phyloP scores from a whole-genome alignment of 768 basidiomycete genomes.

The Lentinula raphanica region DNA sequence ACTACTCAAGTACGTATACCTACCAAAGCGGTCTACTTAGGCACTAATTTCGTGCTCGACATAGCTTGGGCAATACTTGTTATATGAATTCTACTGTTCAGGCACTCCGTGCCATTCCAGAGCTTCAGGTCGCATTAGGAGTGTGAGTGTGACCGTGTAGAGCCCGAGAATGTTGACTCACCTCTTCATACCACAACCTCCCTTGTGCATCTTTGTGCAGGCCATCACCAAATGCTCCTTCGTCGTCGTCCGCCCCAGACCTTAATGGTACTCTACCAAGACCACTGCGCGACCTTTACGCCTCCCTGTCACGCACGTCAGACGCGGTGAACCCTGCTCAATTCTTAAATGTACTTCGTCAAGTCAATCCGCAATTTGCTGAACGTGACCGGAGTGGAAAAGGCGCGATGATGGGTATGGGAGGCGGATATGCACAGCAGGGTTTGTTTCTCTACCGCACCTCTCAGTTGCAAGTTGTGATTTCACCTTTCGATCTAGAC shows the following conservation, averaged over 20 bases:
- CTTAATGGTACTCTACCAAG: conserved; percentile 28
- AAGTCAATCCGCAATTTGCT: conserved; percentile 85
- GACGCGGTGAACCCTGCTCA: conserved; percentile 64
- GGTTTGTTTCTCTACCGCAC: conserved; percentile 23
- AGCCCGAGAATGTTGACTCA: not conserved
- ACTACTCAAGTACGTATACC: conserved; percentile 55
- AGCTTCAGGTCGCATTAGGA: conserved; percentile 69
- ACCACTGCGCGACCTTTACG: conserved; percentile 65
- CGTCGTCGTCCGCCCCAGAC: conserved; percentile 34
- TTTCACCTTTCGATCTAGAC: conserved; percentile 37
- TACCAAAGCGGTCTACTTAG: not conserved
- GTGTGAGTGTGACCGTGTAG: conserved; percentile 34
- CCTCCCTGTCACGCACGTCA: conserved; percentile 67
- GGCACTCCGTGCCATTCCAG: conserved; percentile 88
- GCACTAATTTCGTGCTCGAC: not conserved
- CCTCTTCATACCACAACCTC: not conserved
- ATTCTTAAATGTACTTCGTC: conserved; percentile 69
- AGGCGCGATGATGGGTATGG: conserved; percentile 30
- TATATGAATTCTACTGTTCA: conserved; percentile 98
- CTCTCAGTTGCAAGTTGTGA: not conserved
- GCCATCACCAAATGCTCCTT: conserved; percentile 1
- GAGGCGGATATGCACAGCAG: conserved; percentile 73
- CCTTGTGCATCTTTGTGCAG: not conserved
- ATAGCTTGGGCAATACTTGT: conserved; percentile 86
- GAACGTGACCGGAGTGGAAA: conserved; percentile 49